These are phyloP conservation scores for Lentinula lateritia DNA, from an alignment of 768 basidiomycete species.

Conservation along the genomic window DNA sequence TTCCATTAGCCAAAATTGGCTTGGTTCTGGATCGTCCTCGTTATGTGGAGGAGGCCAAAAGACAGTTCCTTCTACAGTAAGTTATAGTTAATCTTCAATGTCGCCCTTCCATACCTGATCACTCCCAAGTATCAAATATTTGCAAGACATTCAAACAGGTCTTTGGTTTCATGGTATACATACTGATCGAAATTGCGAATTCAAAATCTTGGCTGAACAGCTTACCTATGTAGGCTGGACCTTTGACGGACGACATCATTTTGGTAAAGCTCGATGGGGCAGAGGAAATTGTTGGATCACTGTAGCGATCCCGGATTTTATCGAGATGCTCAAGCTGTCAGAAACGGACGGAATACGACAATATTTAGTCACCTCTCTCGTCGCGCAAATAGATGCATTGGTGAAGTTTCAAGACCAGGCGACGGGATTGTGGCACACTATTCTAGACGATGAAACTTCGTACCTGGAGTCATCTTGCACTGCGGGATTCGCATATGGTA, in stretches of 20 bases:
- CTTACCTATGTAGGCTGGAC: conserved; percentile 31
- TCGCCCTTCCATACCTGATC: background rate
- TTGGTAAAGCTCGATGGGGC: conserved; percentile 44
- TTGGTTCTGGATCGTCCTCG: conserved; percentile 42
- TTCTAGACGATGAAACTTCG: conserved; percentile 40
- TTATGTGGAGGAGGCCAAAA: conserved; percentile 51
- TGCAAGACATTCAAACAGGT: conserved; percentile 37
- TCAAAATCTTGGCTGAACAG: background rate
- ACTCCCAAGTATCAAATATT: conserved; percentile 33
- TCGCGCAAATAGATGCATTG: conserved; percentile 42
- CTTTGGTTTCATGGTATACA: conserved; percentile 43
- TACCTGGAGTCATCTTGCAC: conserved; percentile 47
- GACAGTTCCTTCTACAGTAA: conserved; percentile 44
- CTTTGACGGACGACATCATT: conserved; percentile 41
- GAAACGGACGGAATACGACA: conserved; percentile 34
- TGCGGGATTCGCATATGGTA: conserved; percentile 45
- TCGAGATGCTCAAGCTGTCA: conserved; percentile 37
- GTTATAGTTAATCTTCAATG: conserved; percentile 8
- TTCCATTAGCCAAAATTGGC: conserved; percentile 53
- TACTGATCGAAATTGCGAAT: background rate
- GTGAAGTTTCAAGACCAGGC: conserved; percentile 36
- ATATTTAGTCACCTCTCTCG: conserved; percentile 34
- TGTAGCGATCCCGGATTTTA: conserved; percentile 41
- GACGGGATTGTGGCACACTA: conserved; percentile 50
- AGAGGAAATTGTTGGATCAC: conserved; percentile 54